Conservation (phyloP, 768 basidiomycete genomes). For the Russula sp. region DNA sequence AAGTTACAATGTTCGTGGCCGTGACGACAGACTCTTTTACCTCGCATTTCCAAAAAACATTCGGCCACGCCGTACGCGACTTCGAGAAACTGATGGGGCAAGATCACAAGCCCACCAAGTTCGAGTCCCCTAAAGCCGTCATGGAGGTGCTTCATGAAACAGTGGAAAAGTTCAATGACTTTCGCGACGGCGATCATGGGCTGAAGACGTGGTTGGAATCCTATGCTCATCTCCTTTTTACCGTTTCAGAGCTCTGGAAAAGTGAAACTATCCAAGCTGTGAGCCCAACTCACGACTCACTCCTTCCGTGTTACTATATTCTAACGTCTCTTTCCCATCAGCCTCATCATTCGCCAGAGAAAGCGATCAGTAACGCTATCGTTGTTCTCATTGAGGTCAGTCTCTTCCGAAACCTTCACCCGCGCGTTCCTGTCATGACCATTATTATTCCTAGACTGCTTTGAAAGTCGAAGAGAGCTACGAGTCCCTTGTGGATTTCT, state of each 20-base stretch:
- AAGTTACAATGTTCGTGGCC: no score
- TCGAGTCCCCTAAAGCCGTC: not conserved
- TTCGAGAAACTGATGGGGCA: not conserved
- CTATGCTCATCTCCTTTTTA: not conserved
- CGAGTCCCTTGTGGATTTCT: not conserved
- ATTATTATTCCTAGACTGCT: not conserved
- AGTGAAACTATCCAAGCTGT: not conserved
- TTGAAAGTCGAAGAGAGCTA: not conserved
- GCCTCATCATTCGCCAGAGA: not conserved
- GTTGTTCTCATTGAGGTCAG: not conserved
- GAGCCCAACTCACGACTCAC: not conserved
- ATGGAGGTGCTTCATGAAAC: not conserved
- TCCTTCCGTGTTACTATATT: not conserved
- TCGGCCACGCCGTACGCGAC: not conserved
- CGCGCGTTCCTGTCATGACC: not conserved
- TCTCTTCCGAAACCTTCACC: not conserved
- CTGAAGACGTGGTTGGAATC: not conserved
- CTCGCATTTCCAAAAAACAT: not conserved
- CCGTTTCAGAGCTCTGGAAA: not conserved
- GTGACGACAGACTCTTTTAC: no score
- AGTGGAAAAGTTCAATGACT: not conserved
- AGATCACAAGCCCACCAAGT: not conserved
- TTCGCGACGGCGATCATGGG: not conserved
- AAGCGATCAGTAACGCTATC: not conserved
- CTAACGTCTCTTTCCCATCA: not conserved